Evolutionary conservation across 1,284 basidiomycete genomes (phyloP), one percentile per base, ranked within the genome.

Genomic region (Irpex sp.): DNA sequence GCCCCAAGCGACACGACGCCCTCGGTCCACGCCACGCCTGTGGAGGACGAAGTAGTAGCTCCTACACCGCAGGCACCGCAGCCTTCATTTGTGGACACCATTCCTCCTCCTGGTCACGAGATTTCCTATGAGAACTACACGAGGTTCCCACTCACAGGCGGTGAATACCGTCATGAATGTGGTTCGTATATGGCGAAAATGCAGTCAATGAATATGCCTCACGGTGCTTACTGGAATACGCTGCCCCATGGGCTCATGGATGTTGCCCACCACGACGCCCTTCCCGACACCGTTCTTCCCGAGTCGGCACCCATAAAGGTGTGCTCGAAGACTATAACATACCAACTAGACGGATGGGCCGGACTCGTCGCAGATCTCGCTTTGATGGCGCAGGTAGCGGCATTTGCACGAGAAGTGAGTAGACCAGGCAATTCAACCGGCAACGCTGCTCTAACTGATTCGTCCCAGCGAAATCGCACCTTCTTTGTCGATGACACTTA

Each of bases 361-460:
- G 88, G 88, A 31, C 76, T 91, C 19, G 72, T 82, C 19, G 84
- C 84, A 44, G 88, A 91, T 68, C 71, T 91, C 62, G 86, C 85
- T 1, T 71, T 89, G 49, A 80, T 89, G 75, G 85, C 86, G 2
- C 88, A 89, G 73, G 80, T 80, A 44, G 87, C 88, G 7, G 85
- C 81, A 2, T 74, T 89, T 57, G 87, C 88, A 61, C 79, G 82
- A 66, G 85, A 89, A 78, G 88, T 88, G 67, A 21, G 48, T 15
- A 47, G n/a, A 44, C 11, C 44, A 31, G 9, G 36, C n/a, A 9
- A n/a, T 17, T 3, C 9, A 52, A 26, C 58, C 58, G 37, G 58
- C n/a, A 57, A n/a, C 47, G 8, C 26, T 17, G 11, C 6, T 26
- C 38, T 59, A 9, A 49, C 67, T 31, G 67, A 19, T n/a, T 31